Evolutionary conservation across 148 eudicot species (phyloP).

Genomic region (Rhododendron griersonianum): DNA sequence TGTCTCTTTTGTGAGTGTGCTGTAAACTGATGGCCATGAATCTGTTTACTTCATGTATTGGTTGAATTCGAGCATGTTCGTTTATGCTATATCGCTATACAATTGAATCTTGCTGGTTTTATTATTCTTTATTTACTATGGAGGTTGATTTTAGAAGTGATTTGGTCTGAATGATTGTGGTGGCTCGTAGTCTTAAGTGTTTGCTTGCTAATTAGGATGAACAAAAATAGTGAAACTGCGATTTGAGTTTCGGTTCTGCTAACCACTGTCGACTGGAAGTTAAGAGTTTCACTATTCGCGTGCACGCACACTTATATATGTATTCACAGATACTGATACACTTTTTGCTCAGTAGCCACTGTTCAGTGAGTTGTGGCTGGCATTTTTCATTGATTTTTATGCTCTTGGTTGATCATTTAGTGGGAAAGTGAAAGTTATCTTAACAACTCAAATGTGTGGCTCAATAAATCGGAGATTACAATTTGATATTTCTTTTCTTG

Average conservation of each 20-base stretch:
- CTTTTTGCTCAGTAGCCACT: no score
- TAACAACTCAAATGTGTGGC: background rate
- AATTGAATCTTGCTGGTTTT: background rate
- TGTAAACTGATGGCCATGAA: background rate
- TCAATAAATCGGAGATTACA: background rate
- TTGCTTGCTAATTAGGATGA: background rate
- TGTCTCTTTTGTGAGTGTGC: background rate
- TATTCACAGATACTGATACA: no score
- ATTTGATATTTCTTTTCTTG: background rate
- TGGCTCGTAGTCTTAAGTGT: background rate
- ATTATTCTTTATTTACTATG: no score
- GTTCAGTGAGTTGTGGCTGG: background rate
- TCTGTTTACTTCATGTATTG: background rate
- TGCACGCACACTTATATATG: no score
- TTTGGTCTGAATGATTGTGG: background rate
- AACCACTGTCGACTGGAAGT: no score
- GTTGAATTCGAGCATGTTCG: background rate
- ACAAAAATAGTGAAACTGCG: no score
- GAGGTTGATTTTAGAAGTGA: background rate
- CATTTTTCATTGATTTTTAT: background rate
- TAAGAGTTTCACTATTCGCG: no score
- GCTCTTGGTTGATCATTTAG: background rate
- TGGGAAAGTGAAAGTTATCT: background rate
- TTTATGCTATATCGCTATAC: background rate
- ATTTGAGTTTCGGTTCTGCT: no score